These are phyloP conservation scores for Pichia heedii DNA, from an alignment of 805 yeast genomes.

Conservation along the genomic window DNA sequence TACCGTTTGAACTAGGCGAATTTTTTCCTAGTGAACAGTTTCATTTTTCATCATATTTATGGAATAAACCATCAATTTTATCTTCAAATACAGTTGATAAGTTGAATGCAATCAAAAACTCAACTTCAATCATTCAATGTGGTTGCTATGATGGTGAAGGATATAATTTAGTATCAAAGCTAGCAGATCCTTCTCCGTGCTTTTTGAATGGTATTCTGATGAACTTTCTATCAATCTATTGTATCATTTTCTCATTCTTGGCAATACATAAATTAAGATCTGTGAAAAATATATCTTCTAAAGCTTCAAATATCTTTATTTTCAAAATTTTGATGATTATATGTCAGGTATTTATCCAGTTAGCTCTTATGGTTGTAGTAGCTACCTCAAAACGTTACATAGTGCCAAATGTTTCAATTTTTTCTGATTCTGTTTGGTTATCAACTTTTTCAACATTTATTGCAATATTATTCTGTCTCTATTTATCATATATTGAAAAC, in stretches of 20 bases:
- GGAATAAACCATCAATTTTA: not conserved
- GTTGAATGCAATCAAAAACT: not conserved
- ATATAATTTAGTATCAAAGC: constrained; percentile 30
- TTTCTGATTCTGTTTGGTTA: constrained; percentile 22
- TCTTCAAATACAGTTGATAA: not conserved
- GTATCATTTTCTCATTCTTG: constrained; percentile 30
- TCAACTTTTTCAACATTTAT: constrained; percentile 27
- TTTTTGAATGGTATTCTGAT: constrained; percentile 37
- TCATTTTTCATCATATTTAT: not conserved
- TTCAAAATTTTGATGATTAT: constrained; percentile 33
- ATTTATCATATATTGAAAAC: constrained; percentile 64
- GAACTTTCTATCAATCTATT: constrained; percentile 27
- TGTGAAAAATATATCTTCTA: constrained; percentile 23
- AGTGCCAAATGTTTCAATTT: constrained; percentile 17
- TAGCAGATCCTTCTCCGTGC: constrained; percentile 45
- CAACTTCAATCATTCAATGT: constrained; percentile 9
- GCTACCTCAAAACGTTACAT: constrained; percentile 10
- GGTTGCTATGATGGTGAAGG: constrained; percentile 37
- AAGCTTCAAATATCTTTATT: constrained; percentile 32
- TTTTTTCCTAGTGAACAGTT: not conserved
- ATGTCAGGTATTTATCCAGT: constrained; percentile 32
- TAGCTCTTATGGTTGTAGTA: constrained; percentile 13
- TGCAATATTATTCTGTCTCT: constrained; percentile 43
- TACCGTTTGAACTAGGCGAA: not conserved
- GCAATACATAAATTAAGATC: constrained; percentile 29